These are phyloP conservation scores for Scleromitrula shiraiana DNA, from an alignment of 2,329 filamentous ascomycete genomes.

Conservation along the genomic window DNA sequence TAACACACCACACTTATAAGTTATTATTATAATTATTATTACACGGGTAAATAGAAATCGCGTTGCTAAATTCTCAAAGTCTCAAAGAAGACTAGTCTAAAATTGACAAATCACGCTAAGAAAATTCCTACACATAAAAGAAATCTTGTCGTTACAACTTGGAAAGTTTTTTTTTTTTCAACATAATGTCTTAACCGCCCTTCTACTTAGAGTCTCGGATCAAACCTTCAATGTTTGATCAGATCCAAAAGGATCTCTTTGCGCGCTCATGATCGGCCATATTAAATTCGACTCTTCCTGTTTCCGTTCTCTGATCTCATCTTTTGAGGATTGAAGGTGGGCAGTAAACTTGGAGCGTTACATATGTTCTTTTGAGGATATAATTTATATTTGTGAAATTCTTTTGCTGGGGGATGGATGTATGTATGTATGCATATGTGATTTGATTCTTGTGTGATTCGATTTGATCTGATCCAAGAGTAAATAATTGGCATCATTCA, in stretches of 20 bases:
- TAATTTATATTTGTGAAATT: too few species aligned
- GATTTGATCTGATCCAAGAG: neutral
- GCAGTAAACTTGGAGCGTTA: constrained; percentile 44
- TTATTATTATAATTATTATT: too few species aligned
- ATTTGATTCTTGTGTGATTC: neutral
- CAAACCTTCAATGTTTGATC: constrained; percentile 88
- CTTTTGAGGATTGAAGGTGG: constrained; percentile 39
- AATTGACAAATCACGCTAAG: neutral
- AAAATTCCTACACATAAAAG: constrained; percentile 11
- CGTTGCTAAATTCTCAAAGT: neutral
- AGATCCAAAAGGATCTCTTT: constrained; percentile 69
- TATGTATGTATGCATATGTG: neutral
- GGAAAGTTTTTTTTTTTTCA: constrained; percentile 13
- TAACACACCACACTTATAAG: too few species aligned
- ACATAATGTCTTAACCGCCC: constrained; percentile 63
- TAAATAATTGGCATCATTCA: too few species aligned
- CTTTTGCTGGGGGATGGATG: too few species aligned
- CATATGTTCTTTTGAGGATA: constrained; percentile 23
- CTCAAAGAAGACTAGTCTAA: constrained; percentile 4
- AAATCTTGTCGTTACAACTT: constrained; percentile 4
- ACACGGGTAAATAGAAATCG: neutral
- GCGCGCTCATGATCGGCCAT: constrained; percentile 99
- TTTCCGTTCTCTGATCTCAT: constrained; percentile 56
- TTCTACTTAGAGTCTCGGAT: constrained; percentile 99
- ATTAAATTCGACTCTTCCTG: constrained; percentile 65